Conservation (phyloP, 345 rosid genomes). For the Kernera saxatilis region DNA sequence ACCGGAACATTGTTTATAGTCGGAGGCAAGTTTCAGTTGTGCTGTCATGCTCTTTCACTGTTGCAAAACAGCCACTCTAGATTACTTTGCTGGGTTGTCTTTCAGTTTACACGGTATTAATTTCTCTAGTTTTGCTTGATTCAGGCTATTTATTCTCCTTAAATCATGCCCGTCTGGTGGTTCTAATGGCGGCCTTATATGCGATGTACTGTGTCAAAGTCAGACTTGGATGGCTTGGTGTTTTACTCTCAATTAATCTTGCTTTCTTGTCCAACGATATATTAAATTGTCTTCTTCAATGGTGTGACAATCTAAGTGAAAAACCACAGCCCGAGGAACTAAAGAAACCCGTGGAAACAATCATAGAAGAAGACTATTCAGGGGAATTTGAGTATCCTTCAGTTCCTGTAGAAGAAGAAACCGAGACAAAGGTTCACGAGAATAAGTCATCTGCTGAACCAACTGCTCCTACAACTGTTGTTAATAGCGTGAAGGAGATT, state of each 20-base stretch:
- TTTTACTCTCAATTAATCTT: conserved; percentile 75
- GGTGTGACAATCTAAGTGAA: conserved; percentile 73
- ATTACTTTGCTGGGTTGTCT: neutral
- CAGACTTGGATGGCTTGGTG: conserved; percentile 92
- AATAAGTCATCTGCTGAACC: conserved; percentile 61
- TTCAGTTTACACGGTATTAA: neutral
- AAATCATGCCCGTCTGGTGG: conserved; percentile 86
- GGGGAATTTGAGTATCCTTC: conserved; percentile 50
- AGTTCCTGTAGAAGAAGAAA: conserved; percentile 51
- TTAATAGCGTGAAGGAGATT: conserved; percentile 44
- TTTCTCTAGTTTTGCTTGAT: conserved; percentile 21
- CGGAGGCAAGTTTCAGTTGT: conserved; percentile 62
- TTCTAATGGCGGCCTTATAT: conserved; percentile 63
- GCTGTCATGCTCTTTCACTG: neutral
- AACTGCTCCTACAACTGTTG: conserved; percentile 44
- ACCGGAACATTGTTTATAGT: conserved; percentile 84
- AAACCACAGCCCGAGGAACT: conserved; percentile 52
- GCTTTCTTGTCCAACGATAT: conserved; percentile 83
- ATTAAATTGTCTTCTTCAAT: conserved; percentile 64
- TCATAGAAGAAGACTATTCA: conserved; percentile 62
- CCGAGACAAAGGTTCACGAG: conserved; percentile 41
- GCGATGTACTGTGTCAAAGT: conserved; percentile 81
- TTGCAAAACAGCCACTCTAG: neutral
- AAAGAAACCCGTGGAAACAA: conserved; percentile 48
- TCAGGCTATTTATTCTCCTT: conserved; percentile 92